These are phyloP conservation scores for Acephala macrosclerotiorum DNA, from an alignment of 2,329 filamentous ascomycete species.

Conservation along the genomic window DNA sequence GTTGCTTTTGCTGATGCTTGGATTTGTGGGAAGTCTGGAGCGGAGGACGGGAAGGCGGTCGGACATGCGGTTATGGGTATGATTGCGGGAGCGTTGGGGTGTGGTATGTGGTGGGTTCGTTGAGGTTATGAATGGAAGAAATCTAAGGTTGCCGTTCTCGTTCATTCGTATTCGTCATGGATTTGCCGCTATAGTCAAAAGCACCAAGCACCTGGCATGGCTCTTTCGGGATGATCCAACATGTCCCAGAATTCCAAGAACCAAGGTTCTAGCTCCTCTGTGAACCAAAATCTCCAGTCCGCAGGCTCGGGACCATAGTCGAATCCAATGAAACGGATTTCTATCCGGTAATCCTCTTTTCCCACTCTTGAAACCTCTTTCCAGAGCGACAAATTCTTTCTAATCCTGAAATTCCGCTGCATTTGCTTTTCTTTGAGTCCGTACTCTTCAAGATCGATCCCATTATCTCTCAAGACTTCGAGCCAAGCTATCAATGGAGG, in stretches of 20 bases:
- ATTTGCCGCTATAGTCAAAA: neutral
- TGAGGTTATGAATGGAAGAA: neutral
- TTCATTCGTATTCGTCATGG: too few relatives aligned
- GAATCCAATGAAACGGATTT: conserved; percentile 17
- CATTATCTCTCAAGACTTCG: neutral
- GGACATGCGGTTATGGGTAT: neutral
- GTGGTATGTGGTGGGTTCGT: neutral
- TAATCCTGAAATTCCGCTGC: neutral
- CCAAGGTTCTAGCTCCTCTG: neutral
- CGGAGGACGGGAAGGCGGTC: neutral
- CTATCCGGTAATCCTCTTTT: too few relatives aligned
- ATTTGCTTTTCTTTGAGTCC: neutral
- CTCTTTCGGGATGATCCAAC: conserved; percentile 21
- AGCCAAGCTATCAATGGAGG: neutral
- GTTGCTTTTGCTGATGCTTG: conserved; percentile 1
- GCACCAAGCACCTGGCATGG: conserved; percentile 28
- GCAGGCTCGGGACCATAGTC: conserved; percentile 18
- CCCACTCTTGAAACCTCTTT: neutral
- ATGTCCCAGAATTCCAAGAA: conserved; percentile 25
- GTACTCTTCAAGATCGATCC: neutral
- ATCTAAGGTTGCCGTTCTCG: too few relatives aligned
- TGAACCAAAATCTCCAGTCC: conserved; percentile 26
- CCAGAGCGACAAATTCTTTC: neutral
- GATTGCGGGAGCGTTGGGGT: neutral
- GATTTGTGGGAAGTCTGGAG: neutral